Conservation (phyloP, 1,284 basidiomycete species). For the Cystobasidium sp. region DNA sequence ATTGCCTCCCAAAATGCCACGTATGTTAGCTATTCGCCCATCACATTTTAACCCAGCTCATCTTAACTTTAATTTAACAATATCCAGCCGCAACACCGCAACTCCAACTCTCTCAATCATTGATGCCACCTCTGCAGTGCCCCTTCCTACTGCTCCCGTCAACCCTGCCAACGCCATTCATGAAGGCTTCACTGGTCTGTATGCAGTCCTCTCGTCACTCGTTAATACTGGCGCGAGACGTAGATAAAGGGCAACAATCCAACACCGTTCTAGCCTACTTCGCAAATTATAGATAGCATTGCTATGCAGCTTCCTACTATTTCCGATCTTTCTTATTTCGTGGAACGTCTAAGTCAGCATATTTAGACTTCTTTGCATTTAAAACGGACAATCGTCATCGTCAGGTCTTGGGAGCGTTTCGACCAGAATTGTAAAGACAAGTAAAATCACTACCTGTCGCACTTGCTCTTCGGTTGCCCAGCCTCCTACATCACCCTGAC, state of each 20-base stretch:
- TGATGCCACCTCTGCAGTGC: background rate
- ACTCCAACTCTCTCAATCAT: background rate
- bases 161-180: constrained; percentile 10
- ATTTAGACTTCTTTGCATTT: no score
- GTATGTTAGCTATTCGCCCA: background rate
- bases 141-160: constrained; percentile 1
- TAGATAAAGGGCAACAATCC: background rate
- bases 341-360: no score
- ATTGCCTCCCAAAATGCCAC: constrained; percentile 23
- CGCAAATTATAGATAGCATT: no score
- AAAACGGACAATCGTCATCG: no score
- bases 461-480: no score
- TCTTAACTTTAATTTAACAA: background rate
- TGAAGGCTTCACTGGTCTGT: constrained; percentile 10
- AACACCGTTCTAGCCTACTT: no score
- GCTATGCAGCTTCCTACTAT: no score
- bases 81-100: background rate
- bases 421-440: no score
- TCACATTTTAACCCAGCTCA: background rate
- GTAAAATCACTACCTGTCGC: no score
- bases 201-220: background rate
- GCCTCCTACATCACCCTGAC: no score
- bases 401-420: no score
- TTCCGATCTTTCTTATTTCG: no score
- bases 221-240: background rate